Conservation (phyloP, 1,284 basidiomycete species). For the Inonotus obliquus region DNA sequence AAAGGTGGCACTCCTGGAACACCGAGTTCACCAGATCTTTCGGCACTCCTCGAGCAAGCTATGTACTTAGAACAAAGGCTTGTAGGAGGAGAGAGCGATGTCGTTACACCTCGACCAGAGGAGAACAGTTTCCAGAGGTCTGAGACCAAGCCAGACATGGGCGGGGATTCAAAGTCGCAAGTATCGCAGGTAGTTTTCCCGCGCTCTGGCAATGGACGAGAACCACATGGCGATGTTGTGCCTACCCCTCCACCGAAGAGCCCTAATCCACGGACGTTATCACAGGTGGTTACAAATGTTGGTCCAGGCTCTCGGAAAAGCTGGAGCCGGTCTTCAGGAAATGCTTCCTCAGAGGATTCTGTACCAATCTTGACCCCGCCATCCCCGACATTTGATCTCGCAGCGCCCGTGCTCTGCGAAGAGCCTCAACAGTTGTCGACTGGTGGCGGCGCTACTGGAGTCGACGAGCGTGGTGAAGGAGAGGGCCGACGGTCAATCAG, state of each 20-base stretch:
- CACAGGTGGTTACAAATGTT: background rate
- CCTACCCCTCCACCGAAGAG: slow-evolving; percentile 12
- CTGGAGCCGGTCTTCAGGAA: slow-evolving; percentile 17
- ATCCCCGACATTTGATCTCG: slow-evolving; percentile 18
- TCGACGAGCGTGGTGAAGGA: background rate
- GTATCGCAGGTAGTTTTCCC: background rate
- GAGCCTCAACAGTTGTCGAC: background rate
- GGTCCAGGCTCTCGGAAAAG: slow-evolving; percentile 5
- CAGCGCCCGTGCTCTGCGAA: slow-evolving; percentile 4
- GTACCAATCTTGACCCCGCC: slow-evolving; percentile 14
- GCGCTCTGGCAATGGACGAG: background rate
- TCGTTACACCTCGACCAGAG: background rate
- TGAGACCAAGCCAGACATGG: background rate
- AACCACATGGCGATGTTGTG: background rate
- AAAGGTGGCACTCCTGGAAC: background rate
- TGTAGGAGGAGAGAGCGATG: slow-evolving; percentile 5
- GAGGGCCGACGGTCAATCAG: slow-evolving; percentile 10
- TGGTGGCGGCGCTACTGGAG: background rate
- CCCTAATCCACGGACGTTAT: background rate
- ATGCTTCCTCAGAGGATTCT: slow-evolving; percentile 18
- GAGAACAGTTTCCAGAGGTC: background rate
- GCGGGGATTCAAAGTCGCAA: background rate
- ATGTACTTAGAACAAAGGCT: slow-evolving; percentile 16
- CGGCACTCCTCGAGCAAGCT: slow-evolving; percentile 14
- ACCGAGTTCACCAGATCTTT: slow-evolving; percentile 17